These are phyloP conservation scores for Betula pendula DNA, from an alignment of 306 rosid genomes.

Conservation along the genomic window DNA sequence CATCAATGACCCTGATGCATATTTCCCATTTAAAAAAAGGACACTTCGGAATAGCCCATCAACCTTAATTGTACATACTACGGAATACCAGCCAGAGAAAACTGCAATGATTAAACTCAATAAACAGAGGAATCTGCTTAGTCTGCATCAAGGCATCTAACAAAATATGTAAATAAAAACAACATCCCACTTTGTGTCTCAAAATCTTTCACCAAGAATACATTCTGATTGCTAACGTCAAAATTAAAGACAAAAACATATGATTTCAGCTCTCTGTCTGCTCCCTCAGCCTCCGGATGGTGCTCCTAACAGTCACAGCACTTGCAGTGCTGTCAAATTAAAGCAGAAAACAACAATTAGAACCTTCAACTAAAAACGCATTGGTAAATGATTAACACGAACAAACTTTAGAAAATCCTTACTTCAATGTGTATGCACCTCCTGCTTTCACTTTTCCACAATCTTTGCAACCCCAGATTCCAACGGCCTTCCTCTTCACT, in stretches of 20 bases:
- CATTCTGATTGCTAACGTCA: background rate
- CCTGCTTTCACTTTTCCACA: conserved; percentile 87
- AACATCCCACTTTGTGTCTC: background rate
- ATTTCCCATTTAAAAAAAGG: too few species aligned
- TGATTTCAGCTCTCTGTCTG: conserved; percentile 59
- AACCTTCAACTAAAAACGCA: background rate
- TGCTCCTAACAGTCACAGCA: conserved; percentile 76
- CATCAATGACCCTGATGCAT: too few species aligned
- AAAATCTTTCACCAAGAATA: conserved; percentile 4
- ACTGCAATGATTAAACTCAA: background rate
- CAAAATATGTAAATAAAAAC: background rate
- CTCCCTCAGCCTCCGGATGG: conserved; percentile 82
- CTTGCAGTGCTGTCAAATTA: conserved; percentile 59
- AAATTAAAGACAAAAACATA: background rate
- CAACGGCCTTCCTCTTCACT: conserved; percentile 78
- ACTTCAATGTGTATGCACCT: conserved; percentile 84
- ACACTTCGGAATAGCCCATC: background rate
- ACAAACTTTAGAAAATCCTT: conserved; percentile 5
- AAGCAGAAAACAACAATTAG: conserved; percentile 8
- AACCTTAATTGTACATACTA: background rate
- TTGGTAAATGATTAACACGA: background rate
- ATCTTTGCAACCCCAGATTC: conserved; percentile 90
- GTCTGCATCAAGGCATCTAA: conserved; percentile 2
- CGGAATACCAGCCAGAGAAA: background rate
- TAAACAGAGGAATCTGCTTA: background rate